Evolutionary conservation across 2,329 filamentous ascomycete species (phyloP), one percentile per base, ranked within the genome.

Genomic region (Neopestalotiopsis clavispora): DNA sequence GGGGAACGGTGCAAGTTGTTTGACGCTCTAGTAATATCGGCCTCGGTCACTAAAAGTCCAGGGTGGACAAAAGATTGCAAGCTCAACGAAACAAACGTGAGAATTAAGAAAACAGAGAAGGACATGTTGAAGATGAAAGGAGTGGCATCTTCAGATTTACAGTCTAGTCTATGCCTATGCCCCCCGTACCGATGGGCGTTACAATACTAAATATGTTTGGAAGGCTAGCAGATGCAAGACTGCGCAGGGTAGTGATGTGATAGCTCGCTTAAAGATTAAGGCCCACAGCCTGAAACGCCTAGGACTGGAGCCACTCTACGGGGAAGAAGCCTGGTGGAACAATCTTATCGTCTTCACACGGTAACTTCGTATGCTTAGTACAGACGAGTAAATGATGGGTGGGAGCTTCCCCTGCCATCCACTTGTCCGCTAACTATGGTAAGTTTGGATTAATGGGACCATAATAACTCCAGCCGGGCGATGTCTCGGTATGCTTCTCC

Each of bases 11-110:
- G 9, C 30, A 61, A 61, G 32, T 61, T 61, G 58, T 13, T 32
- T 3, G 23, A 32, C 12, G 58, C 61, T 28, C 61, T 32, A 52
- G 34, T 45, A 13, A 64, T 32, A 2, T 64, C 61, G 38, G 61
- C 61, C 12, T 45, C 42, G 38, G 61, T 64, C 17, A 52, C 61
- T 45, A 64, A 38, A 10, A 64, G 61, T 7, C 61, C 61, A 23
- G 61, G 61, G 34, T 64, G 61, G 3, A 34, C 13, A 10, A 40
- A 70, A 62, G 6, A 67, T 32, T 61, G 58, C 10, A 61, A 32
- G 13, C 58, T 61, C 28, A 61, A 32, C 58, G 58, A 61, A 38
- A 61, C 32, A 32, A 61, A 61, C 0, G 42, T 17, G 14, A 38
- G 58, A 61, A 61, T 3, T 40, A n/a, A 14, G 38, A 61, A 61